Percentiles rank a stretch among this genome's conserved stretches.
Conservation (phyloP, 371 early-diverging fungal genomes). For the Rhizopus arrhizus region DNA sequence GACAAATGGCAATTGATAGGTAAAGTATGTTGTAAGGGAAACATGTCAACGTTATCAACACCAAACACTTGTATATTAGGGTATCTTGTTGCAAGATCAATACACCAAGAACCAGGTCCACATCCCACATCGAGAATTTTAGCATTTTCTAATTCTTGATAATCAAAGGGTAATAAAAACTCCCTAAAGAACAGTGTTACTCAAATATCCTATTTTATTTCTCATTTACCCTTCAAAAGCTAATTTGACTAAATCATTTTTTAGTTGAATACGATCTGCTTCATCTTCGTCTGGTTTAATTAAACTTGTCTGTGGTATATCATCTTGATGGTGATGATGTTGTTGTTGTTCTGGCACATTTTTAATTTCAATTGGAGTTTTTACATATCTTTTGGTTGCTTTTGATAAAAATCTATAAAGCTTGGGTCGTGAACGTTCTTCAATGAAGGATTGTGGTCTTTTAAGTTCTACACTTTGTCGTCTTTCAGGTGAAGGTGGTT, state of each 20-base stretch:
- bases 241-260: constrained; percentile 40
- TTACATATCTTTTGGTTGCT: constrained; percentile 9
- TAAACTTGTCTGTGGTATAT: constrained; percentile 10
- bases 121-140: constrained; percentile 37
- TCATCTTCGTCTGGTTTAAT: constrained; percentile 36
- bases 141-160: constrained; percentile 17
- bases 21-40: constrained; percentile 28
- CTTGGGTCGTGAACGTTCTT: constrained; percentile 5
- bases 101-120: constrained; percentile 43
- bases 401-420: constrained; percentile 28
- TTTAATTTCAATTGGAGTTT: background rate
- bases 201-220: background rate
- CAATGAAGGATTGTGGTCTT: constrained; percentile 22
- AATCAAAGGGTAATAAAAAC: constrained; percentile 33
- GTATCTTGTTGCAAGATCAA: constrained; percentile 34
- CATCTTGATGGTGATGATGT: constrained; percentile 8
- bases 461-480: background rate
- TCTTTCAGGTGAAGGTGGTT: constrained; percentile 27
- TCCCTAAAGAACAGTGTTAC: constrained; percentile 20
- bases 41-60: constrained; percentile 37
- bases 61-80: constrained; percentile 38
- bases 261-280: constrained; percentile 37
- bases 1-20: constrained; percentile 35
- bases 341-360: background rate
- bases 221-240: constrained; percentile 43